Evolutionary conservation across 805 yeast species (phyloP), one percentile per base, ranked within the genome.

Genomic region (Pichia thaimueangensis): DNA sequence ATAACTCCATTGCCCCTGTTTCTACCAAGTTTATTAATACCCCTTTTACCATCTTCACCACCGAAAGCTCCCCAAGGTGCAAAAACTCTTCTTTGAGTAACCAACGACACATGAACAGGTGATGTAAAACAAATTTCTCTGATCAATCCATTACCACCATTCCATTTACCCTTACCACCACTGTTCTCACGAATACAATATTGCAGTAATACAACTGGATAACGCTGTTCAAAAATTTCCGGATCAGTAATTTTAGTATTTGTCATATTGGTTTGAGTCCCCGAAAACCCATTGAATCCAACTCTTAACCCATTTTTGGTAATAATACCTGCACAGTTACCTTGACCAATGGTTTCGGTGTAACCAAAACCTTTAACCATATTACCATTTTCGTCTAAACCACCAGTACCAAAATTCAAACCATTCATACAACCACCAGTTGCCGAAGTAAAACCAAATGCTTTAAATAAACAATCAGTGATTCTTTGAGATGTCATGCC

Each of bases 361-460:
- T 88, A 88, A 0, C 96, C 96, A 60, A 86, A 87, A 0, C 89
- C 87, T 44, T 73, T 70, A 8, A 70, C 63, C 61, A 70, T 67
- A 47, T 76, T 55, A 57, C 80, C 67, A 62, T 70, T 56, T 50
- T 72, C 53, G 10, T 62, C 64, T 44, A 74, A 72, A 35, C 87
- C 91, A 47, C 82, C 86, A 22, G 74, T 76, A 21, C 97, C 97
- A 68, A 89, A 91, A 0, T 96, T 89, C 52, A 91, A 77, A 63
- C 91, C 91, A 64, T 93, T 91, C 62, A 96, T 86, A 47, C 93
- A 88, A 33, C 97, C 96, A 63, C 93, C 97, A 1, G 97, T 88
- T 50, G 88, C 96, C 2, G 97, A 97, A 67, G 87, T 84, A 5
- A 88, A 86, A 46, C 76, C 72, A 60, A 93, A 88, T 0, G 97